Evolutionary conservation across 371 early-diverging fungal species (phyloP).

Genomic region (Rhizopus microsporus): DNA sequence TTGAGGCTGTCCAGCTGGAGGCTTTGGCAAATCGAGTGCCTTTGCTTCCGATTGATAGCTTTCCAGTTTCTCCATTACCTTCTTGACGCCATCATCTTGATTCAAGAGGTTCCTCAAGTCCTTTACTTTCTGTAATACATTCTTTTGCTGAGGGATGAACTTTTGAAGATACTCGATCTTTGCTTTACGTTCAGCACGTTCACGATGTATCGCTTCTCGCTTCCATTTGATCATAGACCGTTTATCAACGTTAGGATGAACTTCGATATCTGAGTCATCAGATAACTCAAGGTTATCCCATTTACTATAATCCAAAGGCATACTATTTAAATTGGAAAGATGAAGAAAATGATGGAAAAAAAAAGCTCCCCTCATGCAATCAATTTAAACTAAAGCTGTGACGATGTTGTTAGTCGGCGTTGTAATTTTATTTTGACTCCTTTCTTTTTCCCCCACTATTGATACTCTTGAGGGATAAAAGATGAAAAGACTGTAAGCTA

Average conservation of each 20-base stretch:
- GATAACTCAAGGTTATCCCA: constrained; percentile 97
- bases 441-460: too few relatives aligned
- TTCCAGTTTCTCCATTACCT: constrained; percentile 7
- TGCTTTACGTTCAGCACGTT: constrained; percentile 81
- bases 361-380: background rate
- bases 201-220: constrained; percentile 86
- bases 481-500: too few relatives aligned
- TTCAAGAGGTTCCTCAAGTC: constrained; percentile 22
- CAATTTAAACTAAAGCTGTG: too few relatives aligned
- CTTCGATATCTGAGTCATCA: constrained; percentile 96
- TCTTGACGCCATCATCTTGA: constrained; percentile 24
- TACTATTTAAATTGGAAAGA: constrained; percentile 7
- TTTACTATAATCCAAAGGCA: constrained; percentile 83
- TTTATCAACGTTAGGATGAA: constrained; percentile 96
- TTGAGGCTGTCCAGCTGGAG: constrained; percentile 7
- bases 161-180: constrained; percentile 67
- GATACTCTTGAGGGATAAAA: too few relatives aligned
- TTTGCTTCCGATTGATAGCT: constrained; percentile 10
- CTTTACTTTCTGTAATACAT: constrained; percentile 49
- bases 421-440: too few relatives aligned
- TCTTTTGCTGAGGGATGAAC: constrained; percentile 61
- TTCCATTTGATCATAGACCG: constrained; percentile 92
- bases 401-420: too few relatives aligned
- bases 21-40: background rate
- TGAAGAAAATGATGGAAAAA: constrained; percentile 3